Conservation (phyloP, 352 stramenopile genomes). For the Pythium brachiatum region DNA sequence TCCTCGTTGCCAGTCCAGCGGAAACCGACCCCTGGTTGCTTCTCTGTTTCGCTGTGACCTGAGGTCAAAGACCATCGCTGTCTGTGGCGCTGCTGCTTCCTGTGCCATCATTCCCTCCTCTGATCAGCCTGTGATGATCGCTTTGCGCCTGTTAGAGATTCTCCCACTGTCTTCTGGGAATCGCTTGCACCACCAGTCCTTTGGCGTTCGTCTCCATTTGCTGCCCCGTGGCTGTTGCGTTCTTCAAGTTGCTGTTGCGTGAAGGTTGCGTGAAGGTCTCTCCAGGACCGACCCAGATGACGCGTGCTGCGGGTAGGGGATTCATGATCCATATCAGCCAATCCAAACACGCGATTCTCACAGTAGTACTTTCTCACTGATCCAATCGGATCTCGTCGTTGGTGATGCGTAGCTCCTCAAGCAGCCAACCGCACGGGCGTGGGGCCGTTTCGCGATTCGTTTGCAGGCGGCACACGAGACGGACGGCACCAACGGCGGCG, state of each 20-base stretch:
- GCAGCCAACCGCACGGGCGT: neutral
- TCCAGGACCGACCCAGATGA: constrained; percentile 9
- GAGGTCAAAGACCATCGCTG: no score
- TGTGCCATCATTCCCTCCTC: no score
- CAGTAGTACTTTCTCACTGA: neutral
- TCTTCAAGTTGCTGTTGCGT: constrained; percentile 25
- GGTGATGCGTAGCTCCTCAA: constrained; percentile 16
- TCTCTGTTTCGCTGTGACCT: no score
- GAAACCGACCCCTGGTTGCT: no score
- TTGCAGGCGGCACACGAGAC: constrained; percentile 16
- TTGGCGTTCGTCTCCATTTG: neutral
- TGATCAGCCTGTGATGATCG: no score
- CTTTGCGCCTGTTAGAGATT: no score
- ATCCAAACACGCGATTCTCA: neutral
- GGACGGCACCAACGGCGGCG: constrained; percentile 2
- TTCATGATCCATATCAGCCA: neutral
- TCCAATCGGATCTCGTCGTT: constrained; percentile 9
- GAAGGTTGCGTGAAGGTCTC: constrained; percentile 15
- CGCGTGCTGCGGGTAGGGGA: constrained; percentile 11
- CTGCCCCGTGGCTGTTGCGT: constrained; percentile 6
- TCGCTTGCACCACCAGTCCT: neutral
- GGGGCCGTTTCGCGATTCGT: constrained; percentile 21
- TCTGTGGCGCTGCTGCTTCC: no score
- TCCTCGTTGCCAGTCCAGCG: no score
- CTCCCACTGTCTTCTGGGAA: neutral